Percentiles rank a stretch among this genome's conserved stretches.
Conservation (phyloP, 768 basidiomycete species). For the Mycena kentingensis region DNA sequence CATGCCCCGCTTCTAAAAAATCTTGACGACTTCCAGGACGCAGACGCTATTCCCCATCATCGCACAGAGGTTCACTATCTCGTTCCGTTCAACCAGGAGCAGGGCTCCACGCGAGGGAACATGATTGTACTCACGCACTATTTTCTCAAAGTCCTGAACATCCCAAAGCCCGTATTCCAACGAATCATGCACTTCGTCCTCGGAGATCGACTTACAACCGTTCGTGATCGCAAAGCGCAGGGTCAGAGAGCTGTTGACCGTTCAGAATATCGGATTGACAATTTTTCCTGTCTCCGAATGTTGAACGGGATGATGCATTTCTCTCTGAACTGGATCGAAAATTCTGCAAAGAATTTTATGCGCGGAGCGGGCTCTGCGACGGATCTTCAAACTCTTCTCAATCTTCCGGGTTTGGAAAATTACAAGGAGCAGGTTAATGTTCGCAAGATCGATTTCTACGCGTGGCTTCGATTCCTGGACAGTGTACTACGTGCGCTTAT, state of each 20-base stretch:
- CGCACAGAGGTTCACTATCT: constrained; percentile 24
- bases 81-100: constrained; percentile 23
- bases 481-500: constrained; percentile 13
- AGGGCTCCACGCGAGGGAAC: constrained; percentile 22
- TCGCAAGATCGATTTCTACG: constrained; percentile 23
- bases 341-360: constrained; percentile 11
- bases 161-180: constrained; percentile 20
- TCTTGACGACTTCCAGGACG: no score
- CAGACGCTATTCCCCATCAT: no score
- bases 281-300: constrained; percentile 22
- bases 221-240: constrained; percentile 22
- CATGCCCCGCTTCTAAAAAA: no score
- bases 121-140: constrained; percentile 23
- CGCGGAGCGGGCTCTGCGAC: not conserved
- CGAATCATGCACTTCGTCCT: constrained; percentile 15
- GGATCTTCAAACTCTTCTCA: constrained; percentile 14
- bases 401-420: constrained; percentile 4
- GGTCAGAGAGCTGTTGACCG: constrained; percentile 25
- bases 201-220: constrained; percentile 23
- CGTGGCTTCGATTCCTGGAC: constrained; percentile 21
- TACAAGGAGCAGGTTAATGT: constrained; percentile 13
- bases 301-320: constrained; percentile 25
- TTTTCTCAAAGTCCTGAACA: constrained; percentile 16
- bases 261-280: constrained; percentile 21
- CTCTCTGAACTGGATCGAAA: constrained; percentile 17